A percentile compares a stretch with the other conserved stretches of the same genome.
These are phyloP conservation scores for Tephrocybe sp. DNA, from an alignment of 768 basidiomycete species.

Conservation along the genomic window DNA sequence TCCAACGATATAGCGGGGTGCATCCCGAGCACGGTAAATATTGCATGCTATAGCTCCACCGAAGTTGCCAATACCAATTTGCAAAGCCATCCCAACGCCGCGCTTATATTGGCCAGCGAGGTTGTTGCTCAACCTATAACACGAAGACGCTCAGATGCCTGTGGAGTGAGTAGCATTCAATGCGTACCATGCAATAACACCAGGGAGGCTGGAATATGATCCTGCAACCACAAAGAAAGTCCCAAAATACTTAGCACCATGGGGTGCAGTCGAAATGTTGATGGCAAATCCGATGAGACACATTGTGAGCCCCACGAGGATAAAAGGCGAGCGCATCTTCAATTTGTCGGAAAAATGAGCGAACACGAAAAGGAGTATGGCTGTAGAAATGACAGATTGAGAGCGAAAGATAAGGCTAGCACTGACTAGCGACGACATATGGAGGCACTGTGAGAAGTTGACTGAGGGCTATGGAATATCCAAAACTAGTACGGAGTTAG, in stretches of 20 bases:
- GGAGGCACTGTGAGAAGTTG: constrained; percentile 70
- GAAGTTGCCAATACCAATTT: constrained; percentile 69
- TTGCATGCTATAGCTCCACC: constrained; percentile 62
- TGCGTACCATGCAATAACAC: constrained; percentile 57
- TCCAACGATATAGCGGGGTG: constrained; percentile 59
- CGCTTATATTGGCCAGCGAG: constrained; percentile 70
- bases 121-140: constrained; percentile 60
- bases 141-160: background rate
- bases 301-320: constrained; percentile 47
- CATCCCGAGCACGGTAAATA: constrained; percentile 57
- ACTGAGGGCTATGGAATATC: constrained; percentile 50
- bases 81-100: constrained; percentile 62
- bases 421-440: constrained; percentile 59
- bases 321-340: constrained; percentile 54
- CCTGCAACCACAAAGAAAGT: constrained; percentile 68
- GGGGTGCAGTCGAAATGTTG: constrained; percentile 51
- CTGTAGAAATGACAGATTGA: constrained; percentile 28
- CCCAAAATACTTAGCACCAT: constrained; percentile 67
- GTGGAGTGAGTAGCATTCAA: background rate
- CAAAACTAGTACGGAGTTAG: constrained; percentile 43
- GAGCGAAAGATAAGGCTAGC: background rate
- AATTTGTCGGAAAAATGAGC: constrained; percentile 59
- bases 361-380: constrained; percentile 48
- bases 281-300: constrained; percentile 59
- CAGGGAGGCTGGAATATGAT: constrained; percentile 59